phyloP scores from a whole-genome alignment of 345 rosid species.

The Noccaea caerulescens region DNA sequence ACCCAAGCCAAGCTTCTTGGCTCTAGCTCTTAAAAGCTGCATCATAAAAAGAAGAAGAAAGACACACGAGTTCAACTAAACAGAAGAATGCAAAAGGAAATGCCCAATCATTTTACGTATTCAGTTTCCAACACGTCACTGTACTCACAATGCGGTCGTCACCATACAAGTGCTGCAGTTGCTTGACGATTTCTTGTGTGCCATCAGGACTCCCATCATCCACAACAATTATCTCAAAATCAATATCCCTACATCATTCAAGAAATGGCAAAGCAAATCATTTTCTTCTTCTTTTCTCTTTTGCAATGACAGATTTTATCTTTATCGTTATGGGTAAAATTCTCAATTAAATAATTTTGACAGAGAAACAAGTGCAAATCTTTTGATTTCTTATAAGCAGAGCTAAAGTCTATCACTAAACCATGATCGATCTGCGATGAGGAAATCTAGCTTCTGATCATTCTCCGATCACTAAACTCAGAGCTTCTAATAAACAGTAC shows the following conservation, averaged over 20 bases:
- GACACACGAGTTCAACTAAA: conserved; percentile 25
- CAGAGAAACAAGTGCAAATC: conserved; percentile 8
- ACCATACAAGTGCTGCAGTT: conserved; percentile 80
- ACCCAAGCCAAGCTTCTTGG: conserved; percentile 95
- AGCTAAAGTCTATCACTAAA: neutral
- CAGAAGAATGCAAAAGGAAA: conserved; percentile 1
- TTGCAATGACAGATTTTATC: too few species aligned
- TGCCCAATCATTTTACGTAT: neutral
- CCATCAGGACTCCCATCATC: conserved; percentile 99
- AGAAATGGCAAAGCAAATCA: neutral
- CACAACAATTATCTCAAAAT: conserved; percentile 87
- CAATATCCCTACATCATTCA: conserved; percentile 59
- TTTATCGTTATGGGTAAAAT: neutral
- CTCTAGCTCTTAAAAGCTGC: conserved; percentile 86
- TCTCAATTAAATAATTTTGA: neutral
- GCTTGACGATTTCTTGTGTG: conserved; percentile 84
- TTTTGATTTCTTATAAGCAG: neutral
- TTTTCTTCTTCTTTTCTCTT: too few species aligned
- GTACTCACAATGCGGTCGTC: conserved; percentile 77
- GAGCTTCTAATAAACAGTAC: neutral
- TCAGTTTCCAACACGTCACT: neutral
- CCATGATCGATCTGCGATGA: neutral
- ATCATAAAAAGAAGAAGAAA: conserved; percentile 31
- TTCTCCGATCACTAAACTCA: conserved; percentile 20
- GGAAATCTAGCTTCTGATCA: conserved; percentile 5